Conservation (phyloP, 208 protist species). For the Acanthamoeba polyphaga region DNA sequence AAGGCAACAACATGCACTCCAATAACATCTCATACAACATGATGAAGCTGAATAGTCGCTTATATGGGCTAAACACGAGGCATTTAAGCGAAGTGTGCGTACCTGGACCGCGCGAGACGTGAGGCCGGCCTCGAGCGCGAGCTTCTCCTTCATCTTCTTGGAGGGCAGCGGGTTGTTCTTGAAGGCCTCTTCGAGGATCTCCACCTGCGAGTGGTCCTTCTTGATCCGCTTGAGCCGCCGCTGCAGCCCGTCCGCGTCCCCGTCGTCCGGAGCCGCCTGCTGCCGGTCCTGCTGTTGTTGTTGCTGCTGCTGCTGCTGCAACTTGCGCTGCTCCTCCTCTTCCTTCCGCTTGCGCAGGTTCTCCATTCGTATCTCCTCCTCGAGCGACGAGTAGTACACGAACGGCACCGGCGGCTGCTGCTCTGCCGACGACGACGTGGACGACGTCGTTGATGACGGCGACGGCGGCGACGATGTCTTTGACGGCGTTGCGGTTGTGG, state of each 20-base stretch:
- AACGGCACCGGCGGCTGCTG: background rate
- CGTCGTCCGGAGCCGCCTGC: no score
- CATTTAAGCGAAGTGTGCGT: background rate
- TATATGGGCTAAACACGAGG: no score
- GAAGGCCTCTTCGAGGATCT: conserved; percentile 46
- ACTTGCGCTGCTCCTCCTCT: background rate
- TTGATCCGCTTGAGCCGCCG: conserved; percentile 19
- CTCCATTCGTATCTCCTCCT: conserved; percentile 15
- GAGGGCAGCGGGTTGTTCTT: conserved; percentile 33
- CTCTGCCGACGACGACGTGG: background rate
- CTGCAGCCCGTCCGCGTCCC: background rate
- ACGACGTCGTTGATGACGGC: background rate
- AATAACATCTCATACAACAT: no score
- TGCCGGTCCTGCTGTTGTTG: background rate
- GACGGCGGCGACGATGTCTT: background rate
- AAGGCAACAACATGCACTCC: no score
- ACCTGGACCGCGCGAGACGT: background rate
- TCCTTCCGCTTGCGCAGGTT: conserved; percentile 17
- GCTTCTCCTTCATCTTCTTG: conserved; percentile 17
- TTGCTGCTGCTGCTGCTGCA: background rate
- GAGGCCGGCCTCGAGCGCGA: conserved; percentile 4
- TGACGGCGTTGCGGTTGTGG: background rate
- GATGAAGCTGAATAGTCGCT: no score
- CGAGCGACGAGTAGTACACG: conserved; percentile 27
- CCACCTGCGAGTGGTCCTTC: conserved; percentile 21